Percentiles rank a stretch among this genome's conserved stretches.
phyloP scores from a whole-genome alignment of 2,329 filamentous ascomycete species.

The Botryotinia narcissicola region DNA sequence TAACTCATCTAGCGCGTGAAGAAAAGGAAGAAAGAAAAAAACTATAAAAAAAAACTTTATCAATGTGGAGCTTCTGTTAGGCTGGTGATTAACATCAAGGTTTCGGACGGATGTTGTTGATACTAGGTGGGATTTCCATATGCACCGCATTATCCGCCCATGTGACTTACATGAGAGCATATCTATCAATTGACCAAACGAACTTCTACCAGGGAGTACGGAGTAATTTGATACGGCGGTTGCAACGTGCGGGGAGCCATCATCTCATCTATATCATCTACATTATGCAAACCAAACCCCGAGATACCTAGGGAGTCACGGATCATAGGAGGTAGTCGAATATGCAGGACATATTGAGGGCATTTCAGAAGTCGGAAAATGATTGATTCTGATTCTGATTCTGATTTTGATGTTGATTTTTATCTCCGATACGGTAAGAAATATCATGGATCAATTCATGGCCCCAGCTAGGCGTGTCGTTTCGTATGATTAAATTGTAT shows the following conservation, averaged over 20 bases:
- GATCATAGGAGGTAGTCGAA: background rate
- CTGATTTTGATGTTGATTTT: no score
- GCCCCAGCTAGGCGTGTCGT: background rate
- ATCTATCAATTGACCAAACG: background rate
- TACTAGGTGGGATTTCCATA: background rate
- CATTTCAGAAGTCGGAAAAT: background rate
- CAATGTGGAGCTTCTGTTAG: background rate
- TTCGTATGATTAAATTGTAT: background rate
- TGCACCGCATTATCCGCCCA: slow-evolving; percentile 4
- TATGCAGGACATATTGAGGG: background rate
- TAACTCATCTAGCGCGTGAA: background rate
- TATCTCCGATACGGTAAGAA: background rate
- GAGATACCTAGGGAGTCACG: background rate
- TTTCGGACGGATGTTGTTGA: background rate
- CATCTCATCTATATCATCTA: background rate
- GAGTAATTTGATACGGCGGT: background rate
- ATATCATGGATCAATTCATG: background rate
- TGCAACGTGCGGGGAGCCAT: background rate
- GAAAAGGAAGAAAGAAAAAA: background rate
- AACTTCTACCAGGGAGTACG: background rate
- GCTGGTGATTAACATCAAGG: slow-evolving; percentile 1
- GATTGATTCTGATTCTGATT: no score
- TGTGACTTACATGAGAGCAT: background rate
- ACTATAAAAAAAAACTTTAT: background rate
- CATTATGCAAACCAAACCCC: background rate